Base-by-base conservation (phyloP, 352 stramenopile genomes). In the Globisporangium megalacanthum region DNA sequence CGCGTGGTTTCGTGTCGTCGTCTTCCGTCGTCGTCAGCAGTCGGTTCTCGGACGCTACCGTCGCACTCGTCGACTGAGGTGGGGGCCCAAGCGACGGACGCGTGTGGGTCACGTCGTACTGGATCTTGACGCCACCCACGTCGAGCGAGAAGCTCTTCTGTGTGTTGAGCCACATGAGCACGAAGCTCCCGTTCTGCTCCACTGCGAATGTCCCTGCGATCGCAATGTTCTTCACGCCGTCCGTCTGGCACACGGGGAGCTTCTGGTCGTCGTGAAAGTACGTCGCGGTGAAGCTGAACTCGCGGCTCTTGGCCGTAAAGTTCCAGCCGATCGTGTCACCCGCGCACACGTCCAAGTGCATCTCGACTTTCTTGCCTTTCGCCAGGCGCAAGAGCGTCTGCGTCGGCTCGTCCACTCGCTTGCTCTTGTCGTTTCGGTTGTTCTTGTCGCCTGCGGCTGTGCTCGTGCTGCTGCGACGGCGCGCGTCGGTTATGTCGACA, bases 151-250 rank as follows among this genome's bases (percentile, higher is more conserved):
- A 86, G 4, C 69, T 68, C 44, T 83, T 87, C 35, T 88, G 78
- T 7, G 77, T 85, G 48, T 91, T 91, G 25, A 73, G 59, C 83
- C 83, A 93, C 64, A 71, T 81, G 5, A 93, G 62, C 10, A 93
- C 77, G 31, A 91, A 88, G 50, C 74, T 89, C 47, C 83, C 83
- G 37, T 85, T 77, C 57, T 70, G 52, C 9, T 87, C 79, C 10
- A 75, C 57, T 5, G 73, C 54, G 47, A 77, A 88, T 1, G 70
- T 60, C 6, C 79, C 79, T 29, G 58, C 69, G 42, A 89, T 84
- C 17, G 61, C 54, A 45, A 73, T 69, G 31, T 89, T 88, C 67
- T 90, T 93, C 35, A 86, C 79, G 48, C 73, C 75, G 20, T 80
- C 74, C 1, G 72, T 86, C 19, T 74, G 68, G 20, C 75, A 86